A percentile compares a stretch with the other conserved stretches of the same genome.
phyloP scores from a whole-genome alignment of 78 protist species.

The Dictyostelium intermedium region DNA sequence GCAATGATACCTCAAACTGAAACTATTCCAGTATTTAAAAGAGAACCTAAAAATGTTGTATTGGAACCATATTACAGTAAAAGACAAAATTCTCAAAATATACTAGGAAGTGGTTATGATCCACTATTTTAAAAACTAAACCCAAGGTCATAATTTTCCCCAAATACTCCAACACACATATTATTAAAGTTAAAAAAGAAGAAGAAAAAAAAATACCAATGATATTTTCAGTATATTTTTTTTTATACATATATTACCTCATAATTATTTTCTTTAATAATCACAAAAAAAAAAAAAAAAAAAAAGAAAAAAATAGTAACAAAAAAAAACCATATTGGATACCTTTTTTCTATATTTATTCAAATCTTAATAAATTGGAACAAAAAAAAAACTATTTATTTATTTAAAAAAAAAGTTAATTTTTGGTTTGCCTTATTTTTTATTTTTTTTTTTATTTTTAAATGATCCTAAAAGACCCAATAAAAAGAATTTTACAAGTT shows the following conservation, averaged over 20 bases:
- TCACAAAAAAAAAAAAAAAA: too few species aligned
- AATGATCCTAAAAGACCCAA: too few species aligned
- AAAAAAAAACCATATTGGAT: too few species aligned
- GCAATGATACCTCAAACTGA: not conserved
- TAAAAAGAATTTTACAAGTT: too few species aligned
- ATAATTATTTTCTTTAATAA: too few species aligned
- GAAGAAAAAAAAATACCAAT: not conserved
- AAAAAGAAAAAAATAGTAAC: not conserved
- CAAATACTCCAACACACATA: not conserved
- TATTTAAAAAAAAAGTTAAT: too few species aligned
- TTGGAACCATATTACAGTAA: constrained; percentile 65
- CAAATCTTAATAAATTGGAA: not conserved
- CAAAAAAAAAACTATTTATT: too few species aligned
- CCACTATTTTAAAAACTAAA: constrained; percentile 20
- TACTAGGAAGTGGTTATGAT: constrained; percentile 73
- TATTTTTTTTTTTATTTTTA: too few species aligned
- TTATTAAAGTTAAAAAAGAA: too few species aligned
- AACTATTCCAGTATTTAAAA: constrained; percentile 23
- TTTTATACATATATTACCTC: not conserved
- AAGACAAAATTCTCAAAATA: constrained; percentile 53
- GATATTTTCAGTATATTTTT: not conserved
- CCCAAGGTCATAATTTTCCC: not conserved
- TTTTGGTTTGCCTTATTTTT: too few species aligned
- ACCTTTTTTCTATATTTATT: not conserved
- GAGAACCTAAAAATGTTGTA: constrained; percentile 39